phyloP scores from a whole-genome alignment of 208 protist species.

The Herpetomonas tarakana region DNA sequence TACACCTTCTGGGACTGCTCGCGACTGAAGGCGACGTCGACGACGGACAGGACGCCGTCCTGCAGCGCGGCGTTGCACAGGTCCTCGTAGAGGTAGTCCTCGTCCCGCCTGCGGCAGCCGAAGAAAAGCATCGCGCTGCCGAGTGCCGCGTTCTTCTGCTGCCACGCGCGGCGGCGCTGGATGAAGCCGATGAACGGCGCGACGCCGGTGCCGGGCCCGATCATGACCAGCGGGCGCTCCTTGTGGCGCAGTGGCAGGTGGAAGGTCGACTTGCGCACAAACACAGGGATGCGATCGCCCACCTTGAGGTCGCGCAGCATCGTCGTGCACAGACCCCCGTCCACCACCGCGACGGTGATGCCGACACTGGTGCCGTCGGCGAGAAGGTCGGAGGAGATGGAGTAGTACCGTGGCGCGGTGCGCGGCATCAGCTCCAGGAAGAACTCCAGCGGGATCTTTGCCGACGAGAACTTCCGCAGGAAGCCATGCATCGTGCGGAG shows the following conservation, averaged over 20 bases:
- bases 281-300: constrained; percentile 78
- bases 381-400: constrained; percentile 92
- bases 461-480: constrained; percentile 75
- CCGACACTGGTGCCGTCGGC: constrained; percentile 61
- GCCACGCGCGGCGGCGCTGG: constrained; percentile 78
- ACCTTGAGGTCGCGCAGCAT: constrained; percentile 73
- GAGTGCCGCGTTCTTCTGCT: constrained; percentile 63
- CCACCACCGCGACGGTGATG: constrained; percentile 86
- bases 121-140: constrained; percentile 88
- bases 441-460: constrained; percentile 70
- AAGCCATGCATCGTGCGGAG: constrained; percentile 79
- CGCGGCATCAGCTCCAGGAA: constrained; percentile 94
- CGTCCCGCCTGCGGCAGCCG: constrained; percentile 71
- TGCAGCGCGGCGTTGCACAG: constrained; percentile 59
- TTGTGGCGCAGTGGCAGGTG: constrained; percentile 80
- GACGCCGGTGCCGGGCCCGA: constrained; percentile 95
- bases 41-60: constrained; percentile 54
- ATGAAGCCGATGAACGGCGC: constrained; percentile 95
- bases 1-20: constrained; percentile 84
- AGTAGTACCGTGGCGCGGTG: constrained; percentile 94
- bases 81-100: constrained; percentile 86
- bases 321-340: constrained; percentile 89
- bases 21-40: constrained; percentile 85
- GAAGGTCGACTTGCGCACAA: constrained; percentile 93
- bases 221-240: constrained; percentile 89